Evolutionary conservation across 768 basidiomycete species (phyloP).

Genomic region (Kwoniella botswanensis): DNA sequence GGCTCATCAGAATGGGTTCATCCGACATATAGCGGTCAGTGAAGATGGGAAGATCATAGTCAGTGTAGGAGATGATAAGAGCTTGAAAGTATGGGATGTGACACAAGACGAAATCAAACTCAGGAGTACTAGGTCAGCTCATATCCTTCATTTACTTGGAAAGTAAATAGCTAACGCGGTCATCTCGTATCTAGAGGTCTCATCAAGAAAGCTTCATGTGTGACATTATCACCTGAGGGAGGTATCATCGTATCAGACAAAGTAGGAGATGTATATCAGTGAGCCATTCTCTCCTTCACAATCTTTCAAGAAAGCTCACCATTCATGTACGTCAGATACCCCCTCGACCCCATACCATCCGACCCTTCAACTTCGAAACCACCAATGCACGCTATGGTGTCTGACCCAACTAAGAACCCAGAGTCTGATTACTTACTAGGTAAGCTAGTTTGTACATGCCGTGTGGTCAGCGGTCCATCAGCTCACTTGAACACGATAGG

Average conservation of each 20-base stretch:
- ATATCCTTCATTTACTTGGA: conserved; percentile 27
- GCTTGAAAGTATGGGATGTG: conserved; percentile 74
- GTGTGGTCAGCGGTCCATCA: too few relatives aligned
- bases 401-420: conserved; percentile 56
- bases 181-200: conserved; percentile 65
- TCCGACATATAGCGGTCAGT: conserved; percentile 46
- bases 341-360: conserved; percentile 21
- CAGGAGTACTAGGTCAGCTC: conserved; percentile 67
- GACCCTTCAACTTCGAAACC: conserved; percentile 61
- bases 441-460: conserved; percentile 16
- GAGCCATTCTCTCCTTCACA: too few relatives aligned
- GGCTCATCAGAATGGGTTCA: conserved; percentile 23
- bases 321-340: conserved; percentile 10
- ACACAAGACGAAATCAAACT: conserved; percentile 62
- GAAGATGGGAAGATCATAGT: conserved; percentile 60
- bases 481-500: conserved; percentile 59
- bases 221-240: conserved; percentile 69
- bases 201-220: conserved; percentile 77
- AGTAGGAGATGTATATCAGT: conserved; percentile 93
- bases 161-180: conserved; percentile 9
- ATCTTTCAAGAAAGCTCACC: too few relatives aligned
- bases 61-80: conserved; percentile 78
- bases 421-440: conserved; percentile 51
- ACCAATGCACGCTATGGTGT: conserved; percentile 38
- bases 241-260: conserved; percentile 87